Evolutionary conservation across 2,329 filamentous ascomycete genomes (phyloP).

Genomic region (Dactylellina drechsleri): DNA sequence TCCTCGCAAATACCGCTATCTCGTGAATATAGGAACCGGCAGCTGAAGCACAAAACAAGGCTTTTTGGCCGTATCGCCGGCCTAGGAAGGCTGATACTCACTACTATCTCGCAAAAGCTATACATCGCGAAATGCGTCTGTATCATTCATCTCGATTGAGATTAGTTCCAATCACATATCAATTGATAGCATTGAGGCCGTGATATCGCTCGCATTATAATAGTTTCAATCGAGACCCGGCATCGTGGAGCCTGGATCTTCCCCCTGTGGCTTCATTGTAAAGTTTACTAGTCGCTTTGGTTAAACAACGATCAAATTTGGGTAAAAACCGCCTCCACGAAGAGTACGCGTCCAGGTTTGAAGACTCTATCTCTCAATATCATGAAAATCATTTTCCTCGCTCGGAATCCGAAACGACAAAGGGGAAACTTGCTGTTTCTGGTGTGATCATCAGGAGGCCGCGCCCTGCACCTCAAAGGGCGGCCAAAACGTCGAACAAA

Average conservation of each 20-base stretch:
- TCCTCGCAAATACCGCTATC: neutral
- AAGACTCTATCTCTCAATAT: too few relatives aligned
- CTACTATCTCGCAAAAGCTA: constrained; percentile 11
- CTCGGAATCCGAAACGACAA: constrained; percentile 30
- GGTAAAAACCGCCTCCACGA: too few relatives aligned
- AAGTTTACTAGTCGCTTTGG: neutral
- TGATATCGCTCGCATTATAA: neutral
- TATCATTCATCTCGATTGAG: constrained; percentile 15
- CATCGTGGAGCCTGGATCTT: constrained; percentile 25
- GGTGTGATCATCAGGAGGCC: constrained; percentile 26
- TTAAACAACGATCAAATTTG: constrained; percentile 44
- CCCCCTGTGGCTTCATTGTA: constrained; percentile 6
- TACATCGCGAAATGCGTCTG: constrained; percentile 23
- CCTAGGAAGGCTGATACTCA: constrained; percentile 20
- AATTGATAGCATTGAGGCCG: neutral
- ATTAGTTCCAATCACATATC: constrained; percentile 5
- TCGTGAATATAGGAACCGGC: too few relatives aligned
- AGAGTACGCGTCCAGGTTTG: too few relatives aligned
- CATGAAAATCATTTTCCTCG: too few relatives aligned
- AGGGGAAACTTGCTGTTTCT: constrained; percentile 13
- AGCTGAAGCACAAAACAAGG: constrained; percentile 5
- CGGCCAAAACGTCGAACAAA: constrained; percentile 11
- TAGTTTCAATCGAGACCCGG: constrained; percentile 44
- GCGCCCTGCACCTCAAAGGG: neutral
- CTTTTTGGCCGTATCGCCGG: constrained; percentile 16